These are phyloP conservation scores for Begonia fuchsioides DNA, from an alignment of 306 rosid genomes.

Conservation along the genomic window DNA sequence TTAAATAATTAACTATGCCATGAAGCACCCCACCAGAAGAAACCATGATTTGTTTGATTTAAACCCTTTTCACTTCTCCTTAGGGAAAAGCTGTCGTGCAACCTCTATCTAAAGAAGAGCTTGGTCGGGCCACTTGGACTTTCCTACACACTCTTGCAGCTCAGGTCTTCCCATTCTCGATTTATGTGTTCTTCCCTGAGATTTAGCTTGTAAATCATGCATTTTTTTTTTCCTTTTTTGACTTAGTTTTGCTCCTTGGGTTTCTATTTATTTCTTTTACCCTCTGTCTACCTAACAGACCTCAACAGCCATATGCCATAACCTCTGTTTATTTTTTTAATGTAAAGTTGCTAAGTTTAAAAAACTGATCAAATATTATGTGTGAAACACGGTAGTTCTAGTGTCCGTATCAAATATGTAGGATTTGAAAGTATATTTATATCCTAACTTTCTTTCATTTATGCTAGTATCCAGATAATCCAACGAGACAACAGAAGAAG, in stretches of 20 bases:
- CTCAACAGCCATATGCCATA: no score
- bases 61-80: no score
- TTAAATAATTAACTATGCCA: no score
- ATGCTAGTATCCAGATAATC: slow-evolving; percentile 81
- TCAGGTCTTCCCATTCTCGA: slow-evolving; percentile 38
- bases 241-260: background rate
- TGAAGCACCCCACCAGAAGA: no score
- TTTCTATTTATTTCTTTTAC: no score
- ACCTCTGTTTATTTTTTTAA: no score
- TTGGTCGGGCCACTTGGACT: slow-evolving; percentile 91
- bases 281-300: no score
- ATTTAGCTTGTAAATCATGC: slow-evolving; percentile 2
- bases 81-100: slow-evolving; percentile 33
- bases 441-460: background rate
- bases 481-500: slow-evolving; percentile 94
- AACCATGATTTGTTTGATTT: no score
- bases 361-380: no score
- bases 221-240: background rate
- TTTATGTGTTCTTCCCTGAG: slow-evolving; percentile 7
- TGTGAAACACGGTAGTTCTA: no score
- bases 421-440: background rate
- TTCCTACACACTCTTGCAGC: slow-evolving; percentile 95
- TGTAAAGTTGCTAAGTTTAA: no score
- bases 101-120: slow-evolving; percentile 60
- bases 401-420: no score